These are phyloP conservation scores for Kwoniella mangroviensis DNA, from an alignment of 768 basidiomycete species.

Conservation along the genomic window DNA sequence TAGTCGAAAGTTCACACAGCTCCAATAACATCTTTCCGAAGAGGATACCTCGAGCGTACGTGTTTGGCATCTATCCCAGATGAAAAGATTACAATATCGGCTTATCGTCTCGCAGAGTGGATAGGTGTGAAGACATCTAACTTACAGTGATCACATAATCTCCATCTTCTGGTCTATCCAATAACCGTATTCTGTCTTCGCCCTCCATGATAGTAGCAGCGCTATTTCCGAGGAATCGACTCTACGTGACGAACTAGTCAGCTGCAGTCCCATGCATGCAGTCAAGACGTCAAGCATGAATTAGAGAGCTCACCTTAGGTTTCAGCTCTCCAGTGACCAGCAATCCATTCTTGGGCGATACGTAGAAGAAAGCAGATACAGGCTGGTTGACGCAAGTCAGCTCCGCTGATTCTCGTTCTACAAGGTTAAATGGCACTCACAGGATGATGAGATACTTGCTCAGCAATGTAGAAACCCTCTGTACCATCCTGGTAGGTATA, in stretches of 20 bases:
- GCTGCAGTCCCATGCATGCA: background rate
- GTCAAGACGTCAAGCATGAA: background rate
- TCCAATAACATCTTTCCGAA: constrained; percentile 84
- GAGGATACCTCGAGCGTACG: constrained; percentile 68
- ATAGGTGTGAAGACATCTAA: constrained; percentile 16
- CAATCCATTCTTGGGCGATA: constrained; percentile 85
- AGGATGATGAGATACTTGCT: constrained; percentile 72
- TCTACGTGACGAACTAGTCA: constrained; percentile 52
- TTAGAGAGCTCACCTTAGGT: constrained; percentile 65
- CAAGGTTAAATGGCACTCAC: constrained; percentile 22
- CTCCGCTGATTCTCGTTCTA: background rate
- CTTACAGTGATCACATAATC: constrained; percentile 63
- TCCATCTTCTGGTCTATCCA: constrained; percentile 83
- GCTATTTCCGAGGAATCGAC: constrained; percentile 93
- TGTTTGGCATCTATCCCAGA: constrained; percentile 94
- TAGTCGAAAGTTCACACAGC: constrained; percentile 84
- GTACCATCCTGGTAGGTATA: constrained; percentile 91
- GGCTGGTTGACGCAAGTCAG: constrained; percentile 29
- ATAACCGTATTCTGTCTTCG: constrained; percentile 81
- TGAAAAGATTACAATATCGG: constrained; percentile 66
- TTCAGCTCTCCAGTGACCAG: constrained; percentile 88
- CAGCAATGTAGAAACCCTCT: constrained; percentile 94
- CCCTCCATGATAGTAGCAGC: constrained; percentile 97
- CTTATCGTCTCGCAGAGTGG: background rate
- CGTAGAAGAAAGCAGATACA: constrained; percentile 88